Evolutionary conservation across 495 filamentous ascomycete genomes (phyloP), one percentile per base, ranked within the genome.

Genomic region (Xylaria cubensis): DNA sequence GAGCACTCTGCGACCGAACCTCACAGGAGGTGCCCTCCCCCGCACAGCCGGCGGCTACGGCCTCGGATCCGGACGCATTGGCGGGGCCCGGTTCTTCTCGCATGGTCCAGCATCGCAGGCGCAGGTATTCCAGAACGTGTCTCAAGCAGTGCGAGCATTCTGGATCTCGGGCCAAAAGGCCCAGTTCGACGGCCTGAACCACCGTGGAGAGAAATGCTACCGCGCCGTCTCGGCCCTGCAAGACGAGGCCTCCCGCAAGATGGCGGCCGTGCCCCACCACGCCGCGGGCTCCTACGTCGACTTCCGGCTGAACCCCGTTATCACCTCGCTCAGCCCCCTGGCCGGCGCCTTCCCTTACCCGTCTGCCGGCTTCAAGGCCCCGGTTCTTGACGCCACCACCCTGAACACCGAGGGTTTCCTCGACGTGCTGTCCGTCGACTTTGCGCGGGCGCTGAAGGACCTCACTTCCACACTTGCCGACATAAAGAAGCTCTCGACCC

Each of bases 71-170:
- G 92, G 91, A 24, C 87, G 92, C 21, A 80, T 89, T 48, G 91
- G 92, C 41, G 90, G 93, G 44, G 91, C 90, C 19, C 88, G 96
- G 61, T 94, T 93, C 82, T 99, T 98, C 85, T 95, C 93, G 1
- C 95, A 98, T 81, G 90, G 90, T 0, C 92, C 96, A 12, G 88
- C 94, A 3, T 90, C 90, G 1, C 94, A 92, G 26, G 93, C 94
- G 5, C 92, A 98, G 79, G 93, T 98, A 24, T 86, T 98, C n/a
- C 90, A 94, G 76, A 97, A 97, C 82, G 95, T 98, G 2, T 97
- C 93, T 24, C 89, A 92, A 70, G 96, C 94, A 0, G 90, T 97
- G 64, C 90, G 96, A 6, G 94, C 94, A 1, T 97, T 99, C 81
- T 90, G 91, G 80, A 82, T 97, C n/a, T 92, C 90, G 0, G 96